Conservation (phyloP, 768 basidiomycete genomes). For the Suillus decipiens region DNA sequence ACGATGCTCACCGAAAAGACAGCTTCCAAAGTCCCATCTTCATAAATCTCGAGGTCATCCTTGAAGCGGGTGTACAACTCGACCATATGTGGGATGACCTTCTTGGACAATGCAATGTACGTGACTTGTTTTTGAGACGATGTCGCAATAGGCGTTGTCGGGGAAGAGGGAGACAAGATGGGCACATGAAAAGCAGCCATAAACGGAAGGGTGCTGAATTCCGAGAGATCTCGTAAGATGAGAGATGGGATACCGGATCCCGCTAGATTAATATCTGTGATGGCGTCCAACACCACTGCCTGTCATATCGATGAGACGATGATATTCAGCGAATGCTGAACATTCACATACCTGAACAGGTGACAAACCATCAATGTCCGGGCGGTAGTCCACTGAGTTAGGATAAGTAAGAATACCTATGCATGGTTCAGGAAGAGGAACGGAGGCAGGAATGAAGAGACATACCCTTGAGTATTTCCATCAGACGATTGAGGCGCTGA, state of each 20-base stretch:
- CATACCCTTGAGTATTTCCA: constrained; percentile 76
- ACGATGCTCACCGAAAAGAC: constrained; percentile 63
- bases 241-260: constrained; percentile 65
- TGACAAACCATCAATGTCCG: constrained; percentile 80
- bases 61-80: constrained; percentile 68
- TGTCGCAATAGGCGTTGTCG: constrained; percentile 12
- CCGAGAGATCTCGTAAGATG: constrained; percentile 80
- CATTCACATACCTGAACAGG: constrained; percentile 67
- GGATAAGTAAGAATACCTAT: constrained; percentile 78
- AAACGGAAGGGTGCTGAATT: constrained; percentile 87
- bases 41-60: constrained; percentile 3
- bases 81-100: constrained; percentile 80
- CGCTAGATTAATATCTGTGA: constrained; percentile 67
- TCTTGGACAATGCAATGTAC: constrained; percentile 89
- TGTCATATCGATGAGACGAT: constrained; percentile 34
- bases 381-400: constrained; percentile 81
- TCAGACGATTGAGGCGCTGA: constrained; percentile 62
- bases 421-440: background rate
- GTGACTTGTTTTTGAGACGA: constrained; percentile 67
- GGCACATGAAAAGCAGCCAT: constrained; percentile 65
- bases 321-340: background rate
- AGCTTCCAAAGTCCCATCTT: constrained; percentile 86
- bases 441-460: constrained; percentile 3
- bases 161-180: constrained; percentile 14
- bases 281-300: constrained; percentile 70